A percentile compares a stretch with the other conserved stretches of the same genome.
Evolutionary conservation across 129 eudicot species (phyloP).

Genomic region (Chrysanthemum makinoi): DNA sequence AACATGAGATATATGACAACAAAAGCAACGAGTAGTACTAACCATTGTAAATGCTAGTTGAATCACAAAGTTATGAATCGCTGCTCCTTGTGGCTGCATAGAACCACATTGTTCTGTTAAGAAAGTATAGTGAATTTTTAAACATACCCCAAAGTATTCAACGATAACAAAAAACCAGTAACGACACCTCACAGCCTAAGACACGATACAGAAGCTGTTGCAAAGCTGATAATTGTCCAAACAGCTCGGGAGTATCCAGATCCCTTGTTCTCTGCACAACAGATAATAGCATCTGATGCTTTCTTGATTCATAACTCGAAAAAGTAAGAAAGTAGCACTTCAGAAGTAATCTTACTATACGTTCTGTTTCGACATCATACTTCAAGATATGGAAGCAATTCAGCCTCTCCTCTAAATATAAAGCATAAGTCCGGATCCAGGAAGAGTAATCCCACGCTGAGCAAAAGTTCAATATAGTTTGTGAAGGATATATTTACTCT

Average conservation of each 20-base stretch:
- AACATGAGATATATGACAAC: background rate
- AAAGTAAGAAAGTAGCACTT: background rate
- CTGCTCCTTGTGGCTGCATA: conserved; percentile 93
- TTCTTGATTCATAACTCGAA: background rate
- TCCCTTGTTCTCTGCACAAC: conserved; percentile 77
- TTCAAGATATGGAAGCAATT: conserved; percentile 76
- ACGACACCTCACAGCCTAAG: conserved; percentile 77
- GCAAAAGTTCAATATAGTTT: conserved; percentile 12
- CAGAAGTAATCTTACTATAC: conserved; percentile 41
- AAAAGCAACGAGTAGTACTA: conserved; percentile 25
- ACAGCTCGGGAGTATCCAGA: conserved; percentile 73
- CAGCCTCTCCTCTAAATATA: conserved; percentile 76
- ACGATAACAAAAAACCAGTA: background rate
- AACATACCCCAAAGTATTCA: background rate
- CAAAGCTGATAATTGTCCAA: conserved; percentile 74
- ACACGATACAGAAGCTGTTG: conserved; percentile 71
- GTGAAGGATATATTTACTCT: background rate
- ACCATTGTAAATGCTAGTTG: conserved; percentile 85
- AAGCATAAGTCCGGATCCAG: conserved; percentile 84
- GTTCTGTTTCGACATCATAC: conserved; percentile 74
- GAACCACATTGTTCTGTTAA: background rate
- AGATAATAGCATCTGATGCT: background rate
- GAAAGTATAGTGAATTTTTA: background rate
- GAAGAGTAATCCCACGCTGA: conserved; percentile 95
- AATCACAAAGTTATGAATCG: conserved; percentile 67